phyloP scores from a whole-genome alignment of 805 yeast species.

The Wickerhamiella occidentalis region DNA sequence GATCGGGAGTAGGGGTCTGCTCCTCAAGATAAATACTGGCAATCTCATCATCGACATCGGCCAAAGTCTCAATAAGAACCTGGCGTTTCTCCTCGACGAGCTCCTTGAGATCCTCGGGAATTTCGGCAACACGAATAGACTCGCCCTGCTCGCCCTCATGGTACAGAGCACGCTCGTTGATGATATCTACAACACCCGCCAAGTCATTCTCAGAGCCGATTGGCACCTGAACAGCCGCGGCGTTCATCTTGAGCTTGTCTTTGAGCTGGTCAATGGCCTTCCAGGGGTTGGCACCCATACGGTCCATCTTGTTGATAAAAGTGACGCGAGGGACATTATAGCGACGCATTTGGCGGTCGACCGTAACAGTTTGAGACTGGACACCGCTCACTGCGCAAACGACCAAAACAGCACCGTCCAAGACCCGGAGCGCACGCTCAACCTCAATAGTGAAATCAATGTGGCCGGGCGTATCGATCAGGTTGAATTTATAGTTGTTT shows the following conservation, averaged over 20 bases:
- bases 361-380: constrained; percentile 96
- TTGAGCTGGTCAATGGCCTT: constrained; percentile 85
- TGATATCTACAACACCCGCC: constrained; percentile 82
- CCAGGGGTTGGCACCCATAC: constrained; percentile 99
- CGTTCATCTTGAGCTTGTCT: constrained; percentile 75
- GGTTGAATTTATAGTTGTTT: constrained; percentile 68
- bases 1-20: constrained; percentile 69
- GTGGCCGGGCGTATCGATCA: constrained; percentile 98
- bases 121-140: constrained; percentile 43
- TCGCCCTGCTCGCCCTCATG: constrained; percentile 91
- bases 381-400: constrained; percentile 99
- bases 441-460: constrained; percentile 98
- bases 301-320: constrained; percentile 95
- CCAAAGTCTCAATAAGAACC: constrained; percentile 78
- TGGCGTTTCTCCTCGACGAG: constrained; percentile 85
- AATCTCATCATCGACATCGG: constrained; percentile 96
- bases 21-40: constrained; percentile 90
- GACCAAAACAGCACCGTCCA: constrained; percentile 96
- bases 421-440: constrained; percentile 93
- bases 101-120: constrained; percentile 71
- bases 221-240: constrained; percentile 97
- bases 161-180: constrained; percentile 74
- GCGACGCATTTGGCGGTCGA: constrained; percentile 97
- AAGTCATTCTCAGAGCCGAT: constrained; percentile 84
- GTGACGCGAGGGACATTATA: constrained; percentile 95